Evolutionary conservation across 768 basidiomycete species (phyloP), one percentile per base, ranked within the genome.

Genomic region (Trametes coccinea): DNA sequence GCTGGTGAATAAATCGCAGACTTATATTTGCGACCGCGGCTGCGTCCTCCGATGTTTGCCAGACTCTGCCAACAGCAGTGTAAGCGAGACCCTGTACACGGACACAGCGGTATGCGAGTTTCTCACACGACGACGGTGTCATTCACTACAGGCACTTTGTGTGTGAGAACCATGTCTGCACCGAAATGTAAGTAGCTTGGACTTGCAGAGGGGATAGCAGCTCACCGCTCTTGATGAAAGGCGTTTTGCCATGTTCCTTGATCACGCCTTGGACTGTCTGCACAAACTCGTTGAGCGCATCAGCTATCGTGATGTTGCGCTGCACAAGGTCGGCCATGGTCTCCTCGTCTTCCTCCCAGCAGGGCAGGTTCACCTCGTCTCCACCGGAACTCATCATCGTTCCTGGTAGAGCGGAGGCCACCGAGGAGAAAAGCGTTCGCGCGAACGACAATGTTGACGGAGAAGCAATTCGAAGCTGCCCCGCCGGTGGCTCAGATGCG

Each of bases 201-300:
- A 9, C 5, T 2, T 17, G 3, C n/a, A 14, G 16, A 16, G 34
- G n/a, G 5, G 40, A 14, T 22, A 27, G 11, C 4, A 43, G 65
- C 74, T 7, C 29, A 84, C 85, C 86, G 77, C 94, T 87, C 89
- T 91, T 93, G 5, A 94, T 90, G 34, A 93, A 85, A 1, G 91
- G 87, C 0, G 82, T 88, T 75, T 93, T 94, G 0, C 86, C 87
- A 1, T 80, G 67, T 0, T 73, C 73, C 7, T 72, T 75, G 49
- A 94, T 73, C 2, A 82, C 81, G 0, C 68, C 71, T 70, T 93
- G 92, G 1, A 84, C 85, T 0, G 77, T 78, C 55, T 81, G 71
- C 0, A 83, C 84, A 67, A 93, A 94, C 2, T 70, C 66, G 65
- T 83, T 78, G 41, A 95, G 73, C 0, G 90, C 90, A 56, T 89